A percentile compares a stretch with the other conserved stretches of the same genome.
phyloP scores from a whole-genome alignment of 1,139 yeast species.

The Hansenula sp. region DNA sequence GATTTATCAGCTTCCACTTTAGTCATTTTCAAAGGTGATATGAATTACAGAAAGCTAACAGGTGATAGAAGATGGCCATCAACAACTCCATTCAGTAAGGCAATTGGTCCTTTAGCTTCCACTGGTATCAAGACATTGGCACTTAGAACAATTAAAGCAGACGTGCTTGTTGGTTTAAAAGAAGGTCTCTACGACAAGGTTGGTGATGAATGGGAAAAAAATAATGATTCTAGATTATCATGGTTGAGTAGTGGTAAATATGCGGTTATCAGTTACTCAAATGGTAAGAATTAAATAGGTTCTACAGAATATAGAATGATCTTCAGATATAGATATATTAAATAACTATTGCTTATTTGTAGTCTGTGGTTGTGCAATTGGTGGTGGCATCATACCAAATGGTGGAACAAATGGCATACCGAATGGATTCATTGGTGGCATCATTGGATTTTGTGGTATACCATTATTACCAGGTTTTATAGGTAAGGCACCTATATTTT shows the following conservation, averaged over 20 bases:
- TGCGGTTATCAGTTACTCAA: constrained; percentile 74
- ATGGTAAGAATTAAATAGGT: constrained; percentile 16
- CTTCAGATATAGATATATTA: constrained; percentile 1
- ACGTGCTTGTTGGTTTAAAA: constrained; percentile 84
- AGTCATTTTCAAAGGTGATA: constrained; percentile 89
- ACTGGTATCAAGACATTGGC: constrained; percentile 61
- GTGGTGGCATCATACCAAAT: constrained; percentile 7
- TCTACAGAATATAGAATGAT: not conserved
- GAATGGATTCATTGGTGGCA: constrained; percentile 11
- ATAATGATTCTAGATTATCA: constrained; percentile 48
- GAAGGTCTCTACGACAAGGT: constrained; percentile 70
- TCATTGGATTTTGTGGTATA: constrained; percentile 6
- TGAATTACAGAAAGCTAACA: constrained; percentile 90
- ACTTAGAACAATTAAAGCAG: constrained; percentile 93
- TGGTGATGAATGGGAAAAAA: constrained; percentile 46
- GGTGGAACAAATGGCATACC: constrained; percentile 11
- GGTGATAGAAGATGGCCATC: constrained; percentile 89
- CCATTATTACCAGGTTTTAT: constrained; percentile 1
- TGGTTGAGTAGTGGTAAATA: constrained; percentile 92
- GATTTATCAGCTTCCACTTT: constrained; percentile 44
- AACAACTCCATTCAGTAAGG: constrained; percentile 65
- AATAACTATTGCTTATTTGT: not conserved
- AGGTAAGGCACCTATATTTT: constrained; percentile 7
- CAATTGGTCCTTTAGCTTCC: constrained; percentile 64
- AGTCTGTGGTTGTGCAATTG: constrained; percentile 1